A percentile compares a stretch with the other conserved stretches of the same genome.
phyloP scores from a whole-genome alignment of 208 protist genomes.

The Trypanosoma melophagium region DNA sequence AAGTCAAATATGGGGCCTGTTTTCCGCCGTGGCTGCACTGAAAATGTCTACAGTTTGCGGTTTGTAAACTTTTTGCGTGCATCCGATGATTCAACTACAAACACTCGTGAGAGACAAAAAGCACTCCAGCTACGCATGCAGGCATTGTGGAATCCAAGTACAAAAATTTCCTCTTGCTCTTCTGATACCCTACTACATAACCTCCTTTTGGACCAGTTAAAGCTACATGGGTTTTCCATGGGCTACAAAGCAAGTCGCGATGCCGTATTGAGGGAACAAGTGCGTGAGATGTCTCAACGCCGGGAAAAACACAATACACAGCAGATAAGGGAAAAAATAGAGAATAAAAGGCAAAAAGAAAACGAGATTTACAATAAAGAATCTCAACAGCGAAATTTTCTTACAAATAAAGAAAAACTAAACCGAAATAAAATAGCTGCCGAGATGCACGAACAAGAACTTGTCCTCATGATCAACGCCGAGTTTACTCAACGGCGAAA shows the following conservation, averaged over 20 bases:
- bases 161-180: neutral
- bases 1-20: slow-evolving; percentile 33
- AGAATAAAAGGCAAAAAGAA: neutral
- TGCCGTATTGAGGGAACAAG: slow-evolving; percentile 7
- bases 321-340: neutral
- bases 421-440: neutral
- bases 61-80: slow-evolving; percentile 18
- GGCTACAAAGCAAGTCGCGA: slow-evolving; percentile 10
- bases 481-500: slow-evolving; percentile 32
- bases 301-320: neutral
- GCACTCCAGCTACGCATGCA: neutral
- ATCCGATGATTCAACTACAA: neutral
- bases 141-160: slow-evolving; percentile 22
- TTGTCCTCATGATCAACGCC: slow-evolving; percentile 14
- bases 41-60: slow-evolving; percentile 31
- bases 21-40: slow-evolving; percentile 49
- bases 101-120: neutral
- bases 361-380: slow-evolving; percentile 12
- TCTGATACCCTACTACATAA: slow-evolving; percentile 7
- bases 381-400: neutral
- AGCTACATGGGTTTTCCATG: slow-evolving; percentile 15
- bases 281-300: neutral
- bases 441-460: neutral
- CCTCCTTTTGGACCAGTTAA: slow-evolving; percentile 15
- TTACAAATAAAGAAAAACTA: neutral